phyloP scores from a whole-genome alignment of 805 yeast genomes.

The Candida vartiovaarae region DNA sequence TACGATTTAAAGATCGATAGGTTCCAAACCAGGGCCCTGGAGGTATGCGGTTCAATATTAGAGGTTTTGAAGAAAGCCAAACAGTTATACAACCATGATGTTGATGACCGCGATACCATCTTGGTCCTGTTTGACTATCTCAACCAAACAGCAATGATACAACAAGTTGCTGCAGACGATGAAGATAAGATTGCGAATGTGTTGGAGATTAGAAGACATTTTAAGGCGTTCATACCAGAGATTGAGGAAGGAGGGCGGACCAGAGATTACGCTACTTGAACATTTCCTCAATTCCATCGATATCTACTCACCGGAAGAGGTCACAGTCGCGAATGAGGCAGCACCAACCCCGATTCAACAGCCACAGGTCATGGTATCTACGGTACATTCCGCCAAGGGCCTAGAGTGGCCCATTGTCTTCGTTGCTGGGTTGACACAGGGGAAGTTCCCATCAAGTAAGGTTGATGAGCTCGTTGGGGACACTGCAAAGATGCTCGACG shows the following conservation, averaged over 20 bases:
- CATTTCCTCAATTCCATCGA: constrained; percentile 31
- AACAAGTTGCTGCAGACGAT: constrained; percentile 15
- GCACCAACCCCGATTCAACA: constrained; percentile 15
- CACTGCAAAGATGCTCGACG: constrained; percentile 38
- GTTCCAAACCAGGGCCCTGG: constrained; percentile 3
- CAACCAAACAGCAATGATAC: background rate
- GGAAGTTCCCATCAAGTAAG: constrained; percentile 54
- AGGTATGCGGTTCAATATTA: constrained; percentile 1
- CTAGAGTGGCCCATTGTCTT: constrained; percentile 93
- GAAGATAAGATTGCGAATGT: constrained; percentile 30
- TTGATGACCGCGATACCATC: constrained; percentile 1
- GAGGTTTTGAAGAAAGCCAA: background rate
- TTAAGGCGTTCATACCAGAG: constrained; percentile 29
- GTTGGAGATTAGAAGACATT: constrained; percentile 32
- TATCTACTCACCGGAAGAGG: constrained; percentile 24
- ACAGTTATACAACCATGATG: background rate
- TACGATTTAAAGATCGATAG: constrained; percentile 5
- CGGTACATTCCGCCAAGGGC: constrained; percentile 91
- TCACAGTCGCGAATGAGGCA: constrained; percentile 19
- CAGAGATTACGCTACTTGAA: constrained; percentile 20
- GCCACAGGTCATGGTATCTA: constrained; percentile 50
- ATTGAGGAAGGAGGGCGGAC: constrained; percentile 5
- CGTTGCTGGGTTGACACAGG: constrained; percentile 64
- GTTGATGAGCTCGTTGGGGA: constrained; percentile 14
- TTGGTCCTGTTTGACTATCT: constrained; percentile 14